Conservation (phyloP, 495 filamentous ascomycete genomes). For the Xylaria nigripes region DNA sequence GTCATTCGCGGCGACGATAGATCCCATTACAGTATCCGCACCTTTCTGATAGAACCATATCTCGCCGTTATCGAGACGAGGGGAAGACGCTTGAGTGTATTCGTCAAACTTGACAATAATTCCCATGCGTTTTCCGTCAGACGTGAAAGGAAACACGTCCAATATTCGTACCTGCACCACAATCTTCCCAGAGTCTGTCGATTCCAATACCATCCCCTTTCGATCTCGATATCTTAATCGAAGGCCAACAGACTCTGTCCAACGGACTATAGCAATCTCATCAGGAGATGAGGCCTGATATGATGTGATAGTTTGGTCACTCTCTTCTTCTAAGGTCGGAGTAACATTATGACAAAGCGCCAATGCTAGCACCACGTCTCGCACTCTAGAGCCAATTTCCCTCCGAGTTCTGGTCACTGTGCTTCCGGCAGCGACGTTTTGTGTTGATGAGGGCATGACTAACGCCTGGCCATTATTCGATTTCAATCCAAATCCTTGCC, state of each 20-base stretch:
- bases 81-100: conserved; percentile 33
- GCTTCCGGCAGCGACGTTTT: conserved; percentile 47
- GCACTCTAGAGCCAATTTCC: conserved; percentile 87
- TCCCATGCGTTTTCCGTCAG: conserved; percentile 97
- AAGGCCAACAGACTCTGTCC: conserved; percentile 89
- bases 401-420: conserved; percentile 71
- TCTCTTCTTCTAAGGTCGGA: conserved; percentile 75
- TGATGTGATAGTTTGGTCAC: conserved; percentile 65
- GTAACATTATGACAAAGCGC: conserved; percentile 98
- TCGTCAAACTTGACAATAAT: conserved; percentile 78
- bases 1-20: conserved; percentile 90
- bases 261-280: conserved; percentile 95
- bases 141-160: conserved; percentile 96
- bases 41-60: conserved; percentile 99
- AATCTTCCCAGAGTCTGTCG: conserved; percentile 61
- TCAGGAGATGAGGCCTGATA: conserved; percentile 98
- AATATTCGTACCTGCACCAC: conserved; percentile 85
- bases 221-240: conserved; percentile 80
- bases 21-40: conserved; percentile 92
- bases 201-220: conserved; percentile 71
- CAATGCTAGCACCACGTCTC: conserved; percentile 83
- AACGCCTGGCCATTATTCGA: conserved; percentile 35
- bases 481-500: conserved; percentile 62
- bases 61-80: conserved; percentile 49
- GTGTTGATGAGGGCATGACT: conserved; percentile 66